Percentiles rank a stretch among this genome's conserved stretches.
phyloP scores from a whole-genome alignment of 352 stramenopile species.

The Globisporangium canariense region DNA sequence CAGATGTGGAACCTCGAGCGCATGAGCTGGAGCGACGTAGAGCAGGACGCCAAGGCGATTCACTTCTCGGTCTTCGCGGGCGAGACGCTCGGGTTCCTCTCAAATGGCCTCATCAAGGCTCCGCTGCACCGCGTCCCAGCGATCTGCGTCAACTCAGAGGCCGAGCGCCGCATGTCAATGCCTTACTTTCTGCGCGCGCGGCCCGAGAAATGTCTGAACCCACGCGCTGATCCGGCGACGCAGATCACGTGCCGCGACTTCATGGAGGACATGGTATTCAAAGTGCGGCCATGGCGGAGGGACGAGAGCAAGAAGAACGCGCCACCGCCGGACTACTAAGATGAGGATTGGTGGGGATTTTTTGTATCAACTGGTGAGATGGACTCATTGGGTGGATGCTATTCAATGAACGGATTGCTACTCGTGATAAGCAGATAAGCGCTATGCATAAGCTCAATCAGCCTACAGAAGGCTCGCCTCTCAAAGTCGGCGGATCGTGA shows the following conservation, averaged over 20 bases:
- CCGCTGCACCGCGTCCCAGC: constrained; percentile 76
- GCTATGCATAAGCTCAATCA: too few relatives aligned
- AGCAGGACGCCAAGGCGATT: constrained; percentile 46
- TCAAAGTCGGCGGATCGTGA: not conserved
- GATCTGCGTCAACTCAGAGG: constrained; percentile 54
- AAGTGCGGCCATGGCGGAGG: constrained; percentile 70
- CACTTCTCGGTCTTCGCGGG: constrained; percentile 83
- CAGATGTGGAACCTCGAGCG: constrained; percentile 88
- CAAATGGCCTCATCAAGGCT: constrained; percentile 66
- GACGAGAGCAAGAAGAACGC: constrained; percentile 36
- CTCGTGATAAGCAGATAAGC: too few relatives aligned
- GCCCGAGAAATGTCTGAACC: constrained; percentile 60
- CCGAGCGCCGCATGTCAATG: constrained; percentile 81
- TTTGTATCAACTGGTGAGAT: not conserved
- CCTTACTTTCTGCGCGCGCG: constrained; percentile 72
- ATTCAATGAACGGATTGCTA: not conserved
- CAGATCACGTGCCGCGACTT: constrained; percentile 76
- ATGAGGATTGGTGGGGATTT: too few relatives aligned
- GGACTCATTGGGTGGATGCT: too few relatives aligned
- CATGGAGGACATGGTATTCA: constrained; percentile 81
- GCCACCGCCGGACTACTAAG: constrained; percentile 52
- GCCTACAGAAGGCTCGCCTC: too few relatives aligned
- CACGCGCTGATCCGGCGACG: constrained; percentile 24
- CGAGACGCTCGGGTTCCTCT: constrained; percentile 71
- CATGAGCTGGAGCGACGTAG: constrained; percentile 78